These are phyloP conservation scores for Desmodesmus armatus DNA, from an alignment of 139 green algal species.

Conservation along the genomic window DNA sequence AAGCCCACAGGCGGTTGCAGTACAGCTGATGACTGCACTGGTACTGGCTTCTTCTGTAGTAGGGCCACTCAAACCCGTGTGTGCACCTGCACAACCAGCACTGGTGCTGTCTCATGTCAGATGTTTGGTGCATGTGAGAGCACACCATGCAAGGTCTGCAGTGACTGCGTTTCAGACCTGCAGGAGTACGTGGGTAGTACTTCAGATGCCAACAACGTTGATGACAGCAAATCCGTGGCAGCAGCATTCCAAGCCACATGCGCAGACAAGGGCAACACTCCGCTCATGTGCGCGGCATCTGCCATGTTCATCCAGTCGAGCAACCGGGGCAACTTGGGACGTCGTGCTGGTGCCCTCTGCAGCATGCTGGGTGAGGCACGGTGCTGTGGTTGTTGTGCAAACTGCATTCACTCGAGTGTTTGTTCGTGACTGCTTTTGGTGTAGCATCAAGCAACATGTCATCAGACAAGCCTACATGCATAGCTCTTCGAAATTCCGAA, in stretches of 20 bases:
- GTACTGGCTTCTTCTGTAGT: background rate
- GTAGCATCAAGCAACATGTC: background rate
- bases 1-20: background rate
- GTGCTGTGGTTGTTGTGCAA: too few species aligned
- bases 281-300: too few species aligned
- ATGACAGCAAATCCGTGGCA: background rate
- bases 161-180: background rate
- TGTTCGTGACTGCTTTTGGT: background rate
- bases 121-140: background rate
- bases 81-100: background rate
- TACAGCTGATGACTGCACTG: background rate
- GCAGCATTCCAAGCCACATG: background rate
- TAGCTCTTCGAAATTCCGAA: background rate
- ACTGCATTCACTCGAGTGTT: too few species aligned
- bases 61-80: background rate
- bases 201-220: background rate
- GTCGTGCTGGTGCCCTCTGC: background rate
- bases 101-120: background rate
- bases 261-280: background rate
- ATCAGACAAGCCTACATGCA: background rate
- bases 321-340: background rate
- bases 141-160: conserved; percentile 1
- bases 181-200: background rate
- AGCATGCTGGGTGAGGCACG: conserved; percentile 7
- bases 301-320: background rate